Evolutionary conservation across 139 green algal species (phyloP).

Genomic region (Chlorella sp.): DNA sequence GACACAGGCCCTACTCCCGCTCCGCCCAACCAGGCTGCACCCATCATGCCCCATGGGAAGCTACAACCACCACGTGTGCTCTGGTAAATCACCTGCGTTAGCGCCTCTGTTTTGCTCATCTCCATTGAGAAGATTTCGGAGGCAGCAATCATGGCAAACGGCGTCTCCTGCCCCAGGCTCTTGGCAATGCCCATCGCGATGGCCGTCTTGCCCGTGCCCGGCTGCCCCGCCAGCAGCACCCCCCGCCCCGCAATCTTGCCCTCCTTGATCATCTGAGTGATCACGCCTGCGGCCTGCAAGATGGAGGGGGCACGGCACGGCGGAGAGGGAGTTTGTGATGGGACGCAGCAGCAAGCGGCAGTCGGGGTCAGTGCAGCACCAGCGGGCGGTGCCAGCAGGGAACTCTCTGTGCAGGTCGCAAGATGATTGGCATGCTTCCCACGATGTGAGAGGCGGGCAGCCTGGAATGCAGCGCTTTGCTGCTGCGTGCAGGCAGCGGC

Average conservation of each 20-base stretch:
- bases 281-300: constrained; percentile 90
- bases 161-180: constrained; percentile 95
- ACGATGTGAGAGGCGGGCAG: not conserved
- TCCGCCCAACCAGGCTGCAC: too few relatives aligned
- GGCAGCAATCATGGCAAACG: constrained; percentile 97
- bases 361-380: not conserved
- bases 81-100: constrained; percentile 84
- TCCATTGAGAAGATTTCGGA: constrained; percentile 99
- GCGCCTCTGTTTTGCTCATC: constrained; percentile 98
- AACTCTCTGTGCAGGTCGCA: not conserved
- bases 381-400: not conserved
- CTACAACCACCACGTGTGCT: not conserved
- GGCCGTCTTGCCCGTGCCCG: constrained; percentile 97
- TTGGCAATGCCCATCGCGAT: constrained; percentile 99
- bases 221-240: constrained; percentile 95
- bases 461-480: not conserved
- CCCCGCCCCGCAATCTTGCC: constrained; percentile 96
- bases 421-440: not conserved
- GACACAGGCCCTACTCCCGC: too few relatives aligned
- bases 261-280: constrained; percentile 96
- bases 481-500: not conserved
- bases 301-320: too few relatives aligned
- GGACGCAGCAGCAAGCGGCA: too few relatives aligned
- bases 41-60: too few relatives aligned
- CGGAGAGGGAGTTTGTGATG: too few relatives aligned